Conservation (phyloP, 2,329 filamentous ascomycete species). For the Epichloe baconii region DNA sequence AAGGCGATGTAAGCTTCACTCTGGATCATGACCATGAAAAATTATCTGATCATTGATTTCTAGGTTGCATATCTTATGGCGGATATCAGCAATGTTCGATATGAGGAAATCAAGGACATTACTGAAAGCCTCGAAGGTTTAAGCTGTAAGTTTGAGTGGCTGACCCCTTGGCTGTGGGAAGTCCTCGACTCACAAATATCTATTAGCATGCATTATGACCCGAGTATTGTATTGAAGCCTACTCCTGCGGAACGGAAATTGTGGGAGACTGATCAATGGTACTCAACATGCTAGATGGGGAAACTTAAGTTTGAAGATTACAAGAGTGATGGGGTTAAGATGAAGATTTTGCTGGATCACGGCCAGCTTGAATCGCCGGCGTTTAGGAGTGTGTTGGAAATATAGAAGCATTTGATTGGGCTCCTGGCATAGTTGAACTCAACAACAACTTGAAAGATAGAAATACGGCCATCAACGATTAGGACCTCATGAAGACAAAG, state of each 20-base stretch:
- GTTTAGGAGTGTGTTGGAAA: background rate
- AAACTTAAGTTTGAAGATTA: background rate
- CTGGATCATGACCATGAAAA: background rate
- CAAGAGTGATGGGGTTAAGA: background rate
- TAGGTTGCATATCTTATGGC: constrained; percentile 92
- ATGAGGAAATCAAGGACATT: constrained; percentile 71
- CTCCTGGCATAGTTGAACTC: constrained; percentile 1
- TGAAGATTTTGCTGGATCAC: background rate
- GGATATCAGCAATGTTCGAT: constrained; percentile 79
- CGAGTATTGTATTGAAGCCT: constrained; percentile 30
- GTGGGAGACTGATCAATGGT: background rate
- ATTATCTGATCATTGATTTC: background rate
- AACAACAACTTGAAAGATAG: constrained; percentile 2
- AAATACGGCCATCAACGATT: background rate
- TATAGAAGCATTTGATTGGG: background rate
- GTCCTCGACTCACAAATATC: background rate
- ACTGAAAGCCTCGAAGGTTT: constrained; percentile 71
- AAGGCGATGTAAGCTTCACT: constrained; percentile 55
- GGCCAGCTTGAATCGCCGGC: background rate
- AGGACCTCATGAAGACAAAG: no score
- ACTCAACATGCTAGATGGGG: constrained; percentile 1
- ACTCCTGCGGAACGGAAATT: background rate
- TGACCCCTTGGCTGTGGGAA: background rate
- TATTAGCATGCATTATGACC: constrained; percentile 29
- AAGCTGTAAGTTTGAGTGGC: constrained; percentile 46